Evolutionary conservation across 495 filamentous ascomycete species (phyloP).

Genomic region (Daldinia concentrica): DNA sequence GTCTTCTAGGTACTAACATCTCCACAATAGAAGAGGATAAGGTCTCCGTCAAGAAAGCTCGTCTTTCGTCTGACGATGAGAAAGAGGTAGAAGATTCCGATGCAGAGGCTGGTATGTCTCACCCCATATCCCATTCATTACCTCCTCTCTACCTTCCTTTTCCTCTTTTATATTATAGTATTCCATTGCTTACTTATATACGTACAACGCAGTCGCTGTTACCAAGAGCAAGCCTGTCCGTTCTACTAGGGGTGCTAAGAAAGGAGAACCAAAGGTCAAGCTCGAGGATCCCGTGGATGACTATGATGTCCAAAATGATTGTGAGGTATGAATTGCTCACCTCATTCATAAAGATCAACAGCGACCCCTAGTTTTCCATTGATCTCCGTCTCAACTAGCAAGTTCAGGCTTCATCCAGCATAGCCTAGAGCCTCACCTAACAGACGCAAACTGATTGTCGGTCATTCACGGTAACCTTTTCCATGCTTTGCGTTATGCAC

Average conservation of each 20-base stretch:
- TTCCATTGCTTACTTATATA: neutral
- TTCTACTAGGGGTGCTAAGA: neutral
- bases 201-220: neutral
- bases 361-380: neutral
- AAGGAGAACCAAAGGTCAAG: neutral
- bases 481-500: neutral
- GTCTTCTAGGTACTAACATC: constrained; percentile 6
- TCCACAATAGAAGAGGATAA: constrained; percentile 12
- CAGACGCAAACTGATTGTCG: neutral
- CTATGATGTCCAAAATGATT: neutral
- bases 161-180: neutral
- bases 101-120: neutral
- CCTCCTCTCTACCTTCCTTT: neutral
- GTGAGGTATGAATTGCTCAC: neutral
- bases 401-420: neutral
- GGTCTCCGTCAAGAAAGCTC: neutral
- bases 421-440: neutral
- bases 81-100: neutral
- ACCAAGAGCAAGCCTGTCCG: neutral
- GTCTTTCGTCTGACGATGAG: constrained; percentile 1
- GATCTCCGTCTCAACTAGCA: neutral
- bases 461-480: neutral
- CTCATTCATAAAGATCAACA: neutral
- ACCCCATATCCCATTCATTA: neutral
- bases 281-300: neutral